Conservation (phyloP, 78 protist species). For the Monocercomonoides exilis region DNA sequence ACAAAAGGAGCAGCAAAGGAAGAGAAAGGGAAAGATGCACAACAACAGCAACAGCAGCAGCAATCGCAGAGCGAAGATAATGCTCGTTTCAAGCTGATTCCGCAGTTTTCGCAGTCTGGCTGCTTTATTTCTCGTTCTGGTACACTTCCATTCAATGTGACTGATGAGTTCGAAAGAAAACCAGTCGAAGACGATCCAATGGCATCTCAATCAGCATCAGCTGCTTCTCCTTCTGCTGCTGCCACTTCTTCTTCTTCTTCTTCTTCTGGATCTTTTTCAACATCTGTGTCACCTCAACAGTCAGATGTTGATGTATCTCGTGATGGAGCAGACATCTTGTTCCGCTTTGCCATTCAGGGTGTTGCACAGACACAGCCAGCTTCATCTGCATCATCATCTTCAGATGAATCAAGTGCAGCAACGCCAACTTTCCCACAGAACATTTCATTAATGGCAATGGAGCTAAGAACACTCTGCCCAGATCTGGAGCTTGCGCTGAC, state of each 20-base stretch:
- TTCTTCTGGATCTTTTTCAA: not conserved
- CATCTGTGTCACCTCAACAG: not conserved
- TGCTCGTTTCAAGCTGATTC: not conserved
- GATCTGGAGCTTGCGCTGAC: not conserved
- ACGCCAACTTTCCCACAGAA: not conserved
- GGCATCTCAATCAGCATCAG: not conserved
- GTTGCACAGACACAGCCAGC: not conserved
- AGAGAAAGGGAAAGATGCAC: not conserved
- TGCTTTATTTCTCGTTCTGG: not conserved
- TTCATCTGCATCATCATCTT: too few species aligned
- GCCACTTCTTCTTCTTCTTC: not conserved
- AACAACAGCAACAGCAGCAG: too few species aligned
- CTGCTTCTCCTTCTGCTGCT: not conserved
- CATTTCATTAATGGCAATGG: not conserved
- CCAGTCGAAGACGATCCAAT: not conserved
- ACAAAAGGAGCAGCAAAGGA: not conserved
- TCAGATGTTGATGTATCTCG: not conserved
- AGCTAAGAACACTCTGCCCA: not conserved
- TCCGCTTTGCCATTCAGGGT: not conserved
- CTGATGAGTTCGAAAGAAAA: not conserved
- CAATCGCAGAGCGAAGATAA: too few species aligned
- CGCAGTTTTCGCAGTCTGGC: not conserved
- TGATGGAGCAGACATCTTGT: not conserved
- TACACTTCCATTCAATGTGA: too few species aligned
- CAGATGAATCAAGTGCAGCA: too few species aligned